phyloP scores from a whole-genome alignment of 176 grass and related monocot genomes.

The Puya raimondii region DNA sequence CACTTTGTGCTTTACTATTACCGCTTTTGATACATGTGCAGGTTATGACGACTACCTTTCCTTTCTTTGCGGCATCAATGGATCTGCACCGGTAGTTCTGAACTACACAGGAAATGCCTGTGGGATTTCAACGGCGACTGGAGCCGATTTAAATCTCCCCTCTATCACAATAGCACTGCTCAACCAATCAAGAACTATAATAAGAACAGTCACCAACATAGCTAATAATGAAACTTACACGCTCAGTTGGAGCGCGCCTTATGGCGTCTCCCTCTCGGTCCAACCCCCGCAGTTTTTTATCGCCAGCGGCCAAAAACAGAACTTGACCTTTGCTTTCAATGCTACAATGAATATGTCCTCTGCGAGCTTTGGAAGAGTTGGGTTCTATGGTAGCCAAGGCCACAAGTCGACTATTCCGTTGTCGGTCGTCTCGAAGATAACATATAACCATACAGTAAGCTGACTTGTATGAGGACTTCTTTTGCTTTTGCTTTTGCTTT shows the following conservation, averaged over 20 bases:
- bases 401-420: conserved; percentile 55
- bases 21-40: conserved; percentile 14
- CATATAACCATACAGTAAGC: conserved; percentile 4
- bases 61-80: conserved; percentile 92
- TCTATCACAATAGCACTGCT: conserved; percentile 77
- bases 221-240: conserved; percentile 56
- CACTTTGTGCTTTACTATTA: too few species aligned
- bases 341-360: conserved; percentile 52
- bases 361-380: conserved; percentile 61
- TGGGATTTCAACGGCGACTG: conserved; percentile 31
- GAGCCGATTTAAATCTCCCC: conserved; percentile 71
- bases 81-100: conserved; percentile 54
- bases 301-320: conserved; percentile 53
- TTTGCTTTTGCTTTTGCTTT: not conserved
- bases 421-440: conserved; percentile 61
- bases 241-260: conserved; percentile 54
- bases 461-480: not conserved
- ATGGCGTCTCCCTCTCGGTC: conserved; percentile 41
- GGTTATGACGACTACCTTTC: conserved; percentile 73
- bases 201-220: conserved; percentile 56
- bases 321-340: conserved; percentile 50
- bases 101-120: conserved; percentile 86
- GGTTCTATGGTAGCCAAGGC: conserved; percentile 66
- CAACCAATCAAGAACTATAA: conserved; percentile 51
- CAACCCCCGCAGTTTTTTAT: conserved; percentile 44